phyloP scores from a whole-genome alignment of 768 basidiomycete species.

The Psilocybe azurescens region DNA sequence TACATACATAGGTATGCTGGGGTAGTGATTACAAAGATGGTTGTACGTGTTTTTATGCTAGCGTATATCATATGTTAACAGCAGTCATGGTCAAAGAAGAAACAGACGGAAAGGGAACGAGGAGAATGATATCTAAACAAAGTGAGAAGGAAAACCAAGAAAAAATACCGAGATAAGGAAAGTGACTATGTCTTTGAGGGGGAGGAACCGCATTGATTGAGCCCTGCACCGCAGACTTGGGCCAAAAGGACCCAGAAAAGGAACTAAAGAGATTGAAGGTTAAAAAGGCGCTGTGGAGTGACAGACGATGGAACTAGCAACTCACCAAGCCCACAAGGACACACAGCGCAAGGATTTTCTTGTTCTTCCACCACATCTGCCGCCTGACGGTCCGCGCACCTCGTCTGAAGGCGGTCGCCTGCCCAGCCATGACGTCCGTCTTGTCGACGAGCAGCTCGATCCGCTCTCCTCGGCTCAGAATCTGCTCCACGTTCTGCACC shows the following conservation, averaged over 20 bases:
- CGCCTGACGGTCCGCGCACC: constrained; percentile 84
- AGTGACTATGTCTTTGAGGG: constrained; percentile 27
- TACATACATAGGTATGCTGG: constrained; percentile 5
- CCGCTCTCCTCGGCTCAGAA: constrained; percentile 91
- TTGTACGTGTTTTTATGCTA: background rate
- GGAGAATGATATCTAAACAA: background rate
- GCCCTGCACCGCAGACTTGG: constrained; percentile 85
- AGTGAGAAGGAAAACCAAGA: constrained; percentile 1
- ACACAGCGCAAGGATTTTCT: constrained; percentile 68
- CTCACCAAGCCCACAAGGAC: constrained; percentile 71
- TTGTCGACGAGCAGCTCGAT: constrained; percentile 97
- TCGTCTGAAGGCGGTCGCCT: constrained; percentile 91
- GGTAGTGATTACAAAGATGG: constrained; percentile 5
- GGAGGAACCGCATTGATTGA: constrained; percentile 57
- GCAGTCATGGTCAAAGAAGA: background rate
- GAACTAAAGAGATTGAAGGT: constrained; percentile 44
- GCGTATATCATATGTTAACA: background rate
- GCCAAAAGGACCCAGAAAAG: constrained; percentile 85
- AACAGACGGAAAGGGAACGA: background rate
- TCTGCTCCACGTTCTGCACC: constrained; percentile 98
- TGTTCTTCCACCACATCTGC: constrained; percentile 92
- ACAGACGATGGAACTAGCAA: background rate
- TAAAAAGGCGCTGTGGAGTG: constrained; percentile 10
- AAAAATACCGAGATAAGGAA: constrained; percentile 11
- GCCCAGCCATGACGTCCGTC: constrained; percentile 93